Conservation (phyloP, 2,329 filamentous ascomycete genomes). For the Tolypocladium pustulatum region DNA sequence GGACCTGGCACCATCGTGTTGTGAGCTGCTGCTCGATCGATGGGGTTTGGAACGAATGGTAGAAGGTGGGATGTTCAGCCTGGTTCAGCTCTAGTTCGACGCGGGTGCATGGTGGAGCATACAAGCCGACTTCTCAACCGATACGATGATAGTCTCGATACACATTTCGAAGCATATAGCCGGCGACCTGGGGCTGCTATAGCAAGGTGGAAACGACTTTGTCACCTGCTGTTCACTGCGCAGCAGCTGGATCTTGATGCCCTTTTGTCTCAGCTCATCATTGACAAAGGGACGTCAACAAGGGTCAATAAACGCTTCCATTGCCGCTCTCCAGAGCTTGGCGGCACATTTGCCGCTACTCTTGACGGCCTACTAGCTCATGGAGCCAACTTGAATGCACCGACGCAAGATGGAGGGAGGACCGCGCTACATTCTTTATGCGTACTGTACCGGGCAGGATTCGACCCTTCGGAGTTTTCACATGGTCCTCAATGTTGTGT, state of each 20-base stretch:
- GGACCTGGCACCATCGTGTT: neutral
- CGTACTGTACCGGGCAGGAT: neutral
- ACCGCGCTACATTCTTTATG: neutral
- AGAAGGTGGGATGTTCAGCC: neutral
- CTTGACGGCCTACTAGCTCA: neutral
- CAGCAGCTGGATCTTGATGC: neutral
- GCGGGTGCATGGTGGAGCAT: neutral
- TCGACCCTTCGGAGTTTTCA: no score
- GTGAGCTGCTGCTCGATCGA: neutral
- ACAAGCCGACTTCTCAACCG: neutral
- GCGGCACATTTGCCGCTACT: neutral
- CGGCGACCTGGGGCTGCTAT: neutral
- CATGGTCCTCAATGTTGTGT: fast-evolving
- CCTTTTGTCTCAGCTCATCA: neutral
- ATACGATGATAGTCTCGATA: neutral
- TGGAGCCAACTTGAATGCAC: neutral
- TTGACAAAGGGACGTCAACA: neutral
- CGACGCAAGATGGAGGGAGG: neutral
- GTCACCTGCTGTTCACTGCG: neutral
- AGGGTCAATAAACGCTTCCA: fast-evolving
- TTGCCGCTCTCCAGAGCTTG: neutral
- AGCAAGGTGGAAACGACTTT: neutral
- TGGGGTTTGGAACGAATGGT: neutral
- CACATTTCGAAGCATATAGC: no score
- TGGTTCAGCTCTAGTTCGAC: neutral